Evolutionary conservation across 495 filamentous ascomycete genomes (phyloP).

Genomic region (Extremus antarcticus): DNA sequence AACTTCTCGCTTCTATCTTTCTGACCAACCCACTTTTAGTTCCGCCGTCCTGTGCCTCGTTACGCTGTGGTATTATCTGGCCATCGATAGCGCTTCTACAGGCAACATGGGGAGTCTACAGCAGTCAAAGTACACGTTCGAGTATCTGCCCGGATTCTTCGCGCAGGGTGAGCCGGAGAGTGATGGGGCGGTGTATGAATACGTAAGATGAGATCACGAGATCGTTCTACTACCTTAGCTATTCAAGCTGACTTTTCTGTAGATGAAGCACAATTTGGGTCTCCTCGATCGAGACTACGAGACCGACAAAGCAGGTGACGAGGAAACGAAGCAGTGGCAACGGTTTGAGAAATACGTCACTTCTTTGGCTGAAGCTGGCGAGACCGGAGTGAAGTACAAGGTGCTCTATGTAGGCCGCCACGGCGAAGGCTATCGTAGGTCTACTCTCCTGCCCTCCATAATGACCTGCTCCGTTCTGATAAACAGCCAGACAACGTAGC

Average conservation of each 20-base stretch:
- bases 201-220: constrained; percentile 19
- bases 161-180: constrained; percentile 20
- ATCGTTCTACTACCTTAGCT: no score
- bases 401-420: constrained; percentile 30
- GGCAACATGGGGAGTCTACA: neutral
- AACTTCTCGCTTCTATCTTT: neutral
- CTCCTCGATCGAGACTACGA: constrained; percentile 24
- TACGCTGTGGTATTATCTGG: neutral
- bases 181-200: constrained; percentile 18
- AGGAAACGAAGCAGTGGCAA: constrained; percentile 25
- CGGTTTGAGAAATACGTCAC: constrained; percentile 21
- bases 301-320: constrained; percentile 14
- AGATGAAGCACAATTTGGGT: constrained; percentile 25
- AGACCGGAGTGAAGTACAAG: constrained; percentile 19
- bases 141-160: constrained; percentile 22
- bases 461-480: neutral
- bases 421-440: constrained; percentile 28
- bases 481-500: constrained; percentile 23
- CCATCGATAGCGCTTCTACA: neutral
- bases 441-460: neutral
- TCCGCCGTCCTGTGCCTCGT: neutral
- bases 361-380: constrained; percentile 13
- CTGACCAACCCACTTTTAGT: neutral
- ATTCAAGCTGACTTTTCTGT: neutral
- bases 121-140: neutral